Base-by-base conservation (phyloP, 495 filamentous ascomycete genomes). In the Filosporella fistucella region DNA sequence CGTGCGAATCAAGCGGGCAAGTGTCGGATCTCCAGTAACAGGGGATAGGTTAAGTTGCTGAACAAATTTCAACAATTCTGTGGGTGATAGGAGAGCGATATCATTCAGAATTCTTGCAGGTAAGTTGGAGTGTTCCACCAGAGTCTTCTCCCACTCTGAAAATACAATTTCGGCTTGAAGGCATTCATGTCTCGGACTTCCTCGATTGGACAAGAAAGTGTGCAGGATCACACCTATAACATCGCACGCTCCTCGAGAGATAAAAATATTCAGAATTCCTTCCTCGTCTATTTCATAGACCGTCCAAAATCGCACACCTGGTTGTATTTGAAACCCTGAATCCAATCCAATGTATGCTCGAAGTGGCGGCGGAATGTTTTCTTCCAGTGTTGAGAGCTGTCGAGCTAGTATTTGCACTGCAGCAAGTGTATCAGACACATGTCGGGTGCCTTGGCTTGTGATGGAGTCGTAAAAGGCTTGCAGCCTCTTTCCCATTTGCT, bases 181-280 rank as follows among this genome's bases (percentile, higher is more conserved):
- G 51, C 76, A 78, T 38, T 76, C 60, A 44, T 73, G 65, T 5
- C 78, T 67, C 8, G 68, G 58, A 37, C 70, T 72, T 5, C 65
- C 65, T 38, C 68, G 68, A 13, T 66, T 70, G 4, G 76, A 78
- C 0, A 82, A 55, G 51, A 75, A 81, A 0, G 78, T 77, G 49
- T 82, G 78, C 10, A 82, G 54, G 7, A 81, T 63, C 2, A 75
- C 74, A 3, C 69, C 67, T 5, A 64, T 58, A 2, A 77, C 47
- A 41, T 77, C 73, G 16, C 66, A 67, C 0, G 70, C 70, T 24
- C 75, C 76, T 45, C 78, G 78, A 10, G 78, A 82, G 2, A 73
- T 56, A 39, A 72, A 82, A 10, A 82, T 61, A 20, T 75, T 69
- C 12, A 35, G 18, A 17, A 17, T 35, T 13, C 32, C 32, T n/a